Base-by-base conservation (phyloP, 1,284 basidiomycete species). In the Moniliophthora roreri region DNA sequence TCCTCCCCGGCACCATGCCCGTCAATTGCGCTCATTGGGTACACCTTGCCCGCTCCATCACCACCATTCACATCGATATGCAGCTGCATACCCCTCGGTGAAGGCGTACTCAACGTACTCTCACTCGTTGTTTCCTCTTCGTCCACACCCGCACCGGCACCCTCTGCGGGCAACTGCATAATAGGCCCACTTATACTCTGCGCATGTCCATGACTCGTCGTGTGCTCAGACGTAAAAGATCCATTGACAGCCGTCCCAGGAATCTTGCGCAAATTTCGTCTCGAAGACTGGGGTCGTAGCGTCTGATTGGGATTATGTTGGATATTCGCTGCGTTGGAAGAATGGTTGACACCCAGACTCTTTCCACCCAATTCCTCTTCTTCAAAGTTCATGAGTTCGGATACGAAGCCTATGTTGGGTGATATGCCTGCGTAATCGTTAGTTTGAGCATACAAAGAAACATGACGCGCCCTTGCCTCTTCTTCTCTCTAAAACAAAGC, bases 331-430 rank as follows among this genome's bases (percentile, higher is more conserved):
- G 44, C 23, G 20, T 23, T 28, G n/a, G 44, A 28, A n/a, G 24
- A n/a, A 26, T 24, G 44, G 4, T 28, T 24, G 9, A 88, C 90
- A 23, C 90, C 90, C 35, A 86, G 77, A 11, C 85, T 87, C 70
- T 93, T 93, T 11, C 87, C 84, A 10, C 92, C 91, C 6, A 95
- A 78, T 64, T 94, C 91, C 62, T 86, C 80, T 66, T 96, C 91
- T 71, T 98, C 95, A 65, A 94, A 98, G 47, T 85, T 89, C 94
- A 98, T 98, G 40, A 98, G 80, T 70, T 98, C 95, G 11, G 91
- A 93, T 32, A 98, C 93, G 69, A 98, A 98, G 5, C 95, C 95
- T 60, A 99, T 98, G 68, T 98, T 98, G 8, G 96, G 95, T n/a
- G 90, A 94, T 60, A 98, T 95, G 59, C 90, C 44, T 46, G 24